Base-by-base conservation (phyloP, 2,329 filamentous ascomycete genomes). In the Claviceps sp. region DNA sequence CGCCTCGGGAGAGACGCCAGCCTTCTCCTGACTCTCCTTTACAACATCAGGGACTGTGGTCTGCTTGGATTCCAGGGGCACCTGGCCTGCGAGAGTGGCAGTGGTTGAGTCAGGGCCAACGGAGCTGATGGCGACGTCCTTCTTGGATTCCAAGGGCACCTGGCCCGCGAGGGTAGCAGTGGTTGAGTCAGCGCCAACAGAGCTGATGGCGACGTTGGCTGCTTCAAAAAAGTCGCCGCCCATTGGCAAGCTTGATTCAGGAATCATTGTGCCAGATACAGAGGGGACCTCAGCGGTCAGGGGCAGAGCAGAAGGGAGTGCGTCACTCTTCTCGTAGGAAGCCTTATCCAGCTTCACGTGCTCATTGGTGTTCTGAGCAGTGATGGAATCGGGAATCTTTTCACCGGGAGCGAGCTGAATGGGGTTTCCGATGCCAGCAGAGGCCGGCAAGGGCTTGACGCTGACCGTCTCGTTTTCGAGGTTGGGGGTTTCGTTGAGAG, bases 281-380 rank as follows among this genome's bases (percentile, higher is more conserved):
- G 75, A 72, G 34, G 81, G 78, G 38, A 83, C 63, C 52, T 73
- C 68, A 48, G 74, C 70, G 22, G 42, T 43, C 36, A 48, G 18
- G 51, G 52, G 20, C 48, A 47, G 49, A 50, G 72, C 61, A 58
- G 76, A 77, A 49, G 76, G 74, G 43, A 82, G 67, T 53, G 82
- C 77, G 62, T 85, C 85, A 57, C 83, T 82, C 67, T 87, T 87
- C 66, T 94, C 85, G 68, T 96, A 97, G 1, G 88, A 91, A 59
- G 82, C 87, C 66, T 89, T 78, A 65, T 96, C 90, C 20, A 87
- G 78, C 62, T 83, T 80, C 62, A 95, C 78, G 49, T 89, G 84
- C 54, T 72, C 72, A 65, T 87, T 84, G 60, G 79, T 72, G 57
- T 84, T 84, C 66, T 87, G 85, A 49, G 76, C 68, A 47, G 81